Evolutionary conservation across 2,329 filamentous ascomycete genomes (phyloP).

Genomic region (Aciculosporium take): DNA sequence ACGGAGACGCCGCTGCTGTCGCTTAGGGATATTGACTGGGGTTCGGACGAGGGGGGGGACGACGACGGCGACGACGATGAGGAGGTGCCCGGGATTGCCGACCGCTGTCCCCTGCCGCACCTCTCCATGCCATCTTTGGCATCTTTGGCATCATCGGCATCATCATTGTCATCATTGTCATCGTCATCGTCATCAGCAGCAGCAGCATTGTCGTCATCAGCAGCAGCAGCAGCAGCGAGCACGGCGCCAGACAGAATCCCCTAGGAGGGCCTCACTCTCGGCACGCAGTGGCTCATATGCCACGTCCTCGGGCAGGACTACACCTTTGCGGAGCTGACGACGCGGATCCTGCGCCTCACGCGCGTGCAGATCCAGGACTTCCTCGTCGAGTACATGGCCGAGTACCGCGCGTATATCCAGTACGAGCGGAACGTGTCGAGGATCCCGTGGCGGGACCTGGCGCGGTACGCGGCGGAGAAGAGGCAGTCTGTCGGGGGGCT

Average conservation of each 20-base stretch:
- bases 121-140: too few relatives aligned
- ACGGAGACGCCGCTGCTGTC: constrained; percentile 1
- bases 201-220: too few relatives aligned
- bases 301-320: constrained; percentile 10
- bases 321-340: constrained; percentile 10
- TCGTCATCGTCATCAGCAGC: too few relatives aligned
- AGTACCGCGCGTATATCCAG: constrained; percentile 9
- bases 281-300: constrained; percentile 15
- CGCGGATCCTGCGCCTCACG: constrained; percentile 10
- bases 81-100: too few relatives aligned
- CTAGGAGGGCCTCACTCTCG: constrained; percentile 14
- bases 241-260: neutral
- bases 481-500: constrained; percentile 6
- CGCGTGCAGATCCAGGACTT: constrained; percentile 12
- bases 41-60: constrained; percentile 1
- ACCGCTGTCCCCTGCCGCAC: too few relatives aligned
- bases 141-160: too few relatives aligned
- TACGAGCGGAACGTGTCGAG: constrained; percentile 9
- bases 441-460: constrained; percentile 7
- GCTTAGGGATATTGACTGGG: constrained; percentile 8
- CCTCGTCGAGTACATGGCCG: constrained; percentile 10
- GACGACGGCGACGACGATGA: neutral
- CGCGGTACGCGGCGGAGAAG: constrained; percentile 4
- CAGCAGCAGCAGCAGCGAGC: neutral
- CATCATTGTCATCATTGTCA: too few relatives aligned